phyloP scores from a whole-genome alignment of 1,284 basidiomycete species.

The Cutaneotrichosporon sp. region DNA sequence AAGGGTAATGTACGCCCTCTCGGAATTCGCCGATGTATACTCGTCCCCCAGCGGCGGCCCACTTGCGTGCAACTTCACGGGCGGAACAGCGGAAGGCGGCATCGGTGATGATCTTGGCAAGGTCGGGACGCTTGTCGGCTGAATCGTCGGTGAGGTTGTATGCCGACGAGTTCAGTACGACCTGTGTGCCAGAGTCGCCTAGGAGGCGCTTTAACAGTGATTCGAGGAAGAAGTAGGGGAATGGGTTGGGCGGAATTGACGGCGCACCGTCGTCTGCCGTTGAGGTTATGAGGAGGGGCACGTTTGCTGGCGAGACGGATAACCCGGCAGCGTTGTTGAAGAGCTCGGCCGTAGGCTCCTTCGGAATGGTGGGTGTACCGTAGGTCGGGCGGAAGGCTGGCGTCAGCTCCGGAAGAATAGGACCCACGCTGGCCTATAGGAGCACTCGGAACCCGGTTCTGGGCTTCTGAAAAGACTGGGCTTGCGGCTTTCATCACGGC shows the following conservation, averaged over 20 bases:
- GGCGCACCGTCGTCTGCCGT: conserved; percentile 67
- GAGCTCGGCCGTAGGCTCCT: conserved; percentile 62
- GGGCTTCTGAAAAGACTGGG: conserved; percentile 47
- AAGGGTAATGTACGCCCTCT: conserved; percentile 67
- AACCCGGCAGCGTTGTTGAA: conserved; percentile 64
- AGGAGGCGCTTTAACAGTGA: background rate
- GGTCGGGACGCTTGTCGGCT: background rate
- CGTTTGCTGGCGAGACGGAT: conserved; percentile 59
- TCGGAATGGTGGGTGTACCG: conserved; percentile 32
- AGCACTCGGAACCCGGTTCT: conserved; percentile 20
- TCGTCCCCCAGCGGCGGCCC: conserved; percentile 63
- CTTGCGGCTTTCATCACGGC: conserved; percentile 60
- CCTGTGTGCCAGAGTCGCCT: background rate
- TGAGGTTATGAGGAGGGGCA: conserved; percentile 66
- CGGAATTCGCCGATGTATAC: conserved; percentile 71
- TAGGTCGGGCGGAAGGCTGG: conserved; percentile 44
- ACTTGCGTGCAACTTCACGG: conserved; percentile 67
- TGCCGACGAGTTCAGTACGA: background rate
- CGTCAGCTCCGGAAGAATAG: conserved; percentile 1
- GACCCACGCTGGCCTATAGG: conserved; percentile 36
- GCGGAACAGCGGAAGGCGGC: conserved; percentile 59
- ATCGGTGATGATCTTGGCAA: conserved; percentile 61
- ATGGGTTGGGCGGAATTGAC: conserved; percentile 57
- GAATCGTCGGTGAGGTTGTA: background rate
- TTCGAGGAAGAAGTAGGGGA: background rate